Conservation (phyloP, 805 yeast genomes). For the Candida silvicultrix region DNA sequence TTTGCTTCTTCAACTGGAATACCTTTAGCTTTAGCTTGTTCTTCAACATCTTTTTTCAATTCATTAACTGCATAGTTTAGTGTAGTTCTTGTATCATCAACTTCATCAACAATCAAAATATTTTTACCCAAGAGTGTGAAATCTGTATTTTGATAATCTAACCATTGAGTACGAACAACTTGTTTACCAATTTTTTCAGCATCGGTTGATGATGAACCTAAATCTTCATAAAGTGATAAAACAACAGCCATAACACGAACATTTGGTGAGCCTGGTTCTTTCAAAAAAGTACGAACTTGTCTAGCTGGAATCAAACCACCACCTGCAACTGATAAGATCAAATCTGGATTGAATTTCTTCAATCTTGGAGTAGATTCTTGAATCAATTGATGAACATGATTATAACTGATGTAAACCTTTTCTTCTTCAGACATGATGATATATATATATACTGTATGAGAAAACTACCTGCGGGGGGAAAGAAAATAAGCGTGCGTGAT, state of each 20-base stretch:
- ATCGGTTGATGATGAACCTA: constrained; percentile 51
- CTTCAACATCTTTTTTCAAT: constrained; percentile 62
- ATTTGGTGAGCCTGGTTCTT: constrained; percentile 81
- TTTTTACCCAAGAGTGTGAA: constrained; percentile 60
- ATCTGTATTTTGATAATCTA: constrained; percentile 60
- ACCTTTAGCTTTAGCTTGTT: constrained; percentile 49
- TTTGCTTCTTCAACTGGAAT: constrained; percentile 32
- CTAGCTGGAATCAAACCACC: constrained; percentile 98
- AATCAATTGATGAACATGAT: constrained; percentile 72
- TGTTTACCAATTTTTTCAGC: constrained; percentile 57
- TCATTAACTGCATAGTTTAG: constrained; percentile 74
- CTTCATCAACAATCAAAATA: constrained; percentile 74
- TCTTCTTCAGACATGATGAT: constrained; percentile 17
- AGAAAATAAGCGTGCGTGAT: too few species aligned
- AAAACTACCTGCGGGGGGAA: neutral
- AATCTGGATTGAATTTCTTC: constrained; percentile 73
- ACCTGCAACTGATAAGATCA: constrained; percentile 94
- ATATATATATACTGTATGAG: neutral
- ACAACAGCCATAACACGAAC: constrained; percentile 94
- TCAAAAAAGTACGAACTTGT: constrained; percentile 87
- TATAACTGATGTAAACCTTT: constrained; percentile 73
- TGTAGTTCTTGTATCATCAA: constrained; percentile 82
- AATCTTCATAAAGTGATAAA: constrained; percentile 82
- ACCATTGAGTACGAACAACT: constrained; percentile 80
- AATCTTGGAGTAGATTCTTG: constrained; percentile 56